Conservation (phyloP, 2,329 filamentous ascomycete species). For the Pseudocercospora pini-densiflorae region DNA sequence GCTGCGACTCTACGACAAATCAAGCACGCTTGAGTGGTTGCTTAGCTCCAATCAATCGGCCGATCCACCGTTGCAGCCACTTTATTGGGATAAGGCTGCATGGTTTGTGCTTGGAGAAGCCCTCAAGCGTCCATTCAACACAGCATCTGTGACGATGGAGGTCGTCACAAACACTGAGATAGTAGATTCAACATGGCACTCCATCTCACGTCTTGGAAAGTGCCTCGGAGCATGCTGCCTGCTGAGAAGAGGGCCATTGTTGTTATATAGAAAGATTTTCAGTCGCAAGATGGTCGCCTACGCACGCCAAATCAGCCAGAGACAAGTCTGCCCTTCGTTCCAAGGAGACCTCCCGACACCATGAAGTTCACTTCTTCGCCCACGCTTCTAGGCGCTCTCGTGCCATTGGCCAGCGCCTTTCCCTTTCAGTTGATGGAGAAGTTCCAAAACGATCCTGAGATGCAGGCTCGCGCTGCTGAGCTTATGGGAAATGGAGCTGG, state of each 20-base stretch:
- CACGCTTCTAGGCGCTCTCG: constrained; percentile 21
- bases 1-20: neutral
- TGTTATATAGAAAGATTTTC: no score
- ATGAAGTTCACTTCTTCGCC: constrained; percentile 26
- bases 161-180: neutral
- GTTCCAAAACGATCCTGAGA: constrained; percentile 22
- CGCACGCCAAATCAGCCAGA: neutral
- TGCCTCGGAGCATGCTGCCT: neutral
- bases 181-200: neutral
- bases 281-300: neutral
- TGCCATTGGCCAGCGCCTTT: constrained; percentile 22
- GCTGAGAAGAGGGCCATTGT: neutral
- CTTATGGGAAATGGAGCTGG: constrained; percentile 8
- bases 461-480: constrained; percentile 18
- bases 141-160: neutral
- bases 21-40: neutral
- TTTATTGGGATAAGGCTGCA: no score
- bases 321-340: neutral
- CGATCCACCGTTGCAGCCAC: neutral
- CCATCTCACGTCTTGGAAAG: neutral
- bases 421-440: constrained; percentile 21
- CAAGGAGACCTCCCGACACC: neutral
- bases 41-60: neutral
- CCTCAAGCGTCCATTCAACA: neutral
- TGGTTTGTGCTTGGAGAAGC: no score